phyloP scores from a whole-genome alignment of 495 filamentous ascomycete species.

The Hypoxylon crocopeplum region DNA sequence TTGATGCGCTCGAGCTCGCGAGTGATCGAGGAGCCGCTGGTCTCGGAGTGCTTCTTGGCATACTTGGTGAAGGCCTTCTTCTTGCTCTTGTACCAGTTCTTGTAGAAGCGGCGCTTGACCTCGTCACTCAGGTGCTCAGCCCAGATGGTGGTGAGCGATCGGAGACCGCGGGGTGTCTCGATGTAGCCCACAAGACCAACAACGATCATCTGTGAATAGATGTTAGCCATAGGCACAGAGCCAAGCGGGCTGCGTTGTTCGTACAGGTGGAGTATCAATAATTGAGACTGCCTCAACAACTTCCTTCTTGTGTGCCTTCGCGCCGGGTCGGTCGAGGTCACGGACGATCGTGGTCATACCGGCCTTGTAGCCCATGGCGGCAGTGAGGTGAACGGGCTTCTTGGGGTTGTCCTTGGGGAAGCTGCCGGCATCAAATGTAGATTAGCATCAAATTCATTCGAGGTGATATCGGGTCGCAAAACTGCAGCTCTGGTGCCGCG shows the following conservation, averaged over 20 bases:
- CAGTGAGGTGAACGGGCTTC: constrained; percentile 98
- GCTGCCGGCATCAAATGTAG: constrained; percentile 42
- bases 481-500: not conserved
- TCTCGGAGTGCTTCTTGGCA: constrained; percentile 99
- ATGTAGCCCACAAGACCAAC: constrained; percentile 99
- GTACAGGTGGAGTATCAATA: constrained; percentile 99
- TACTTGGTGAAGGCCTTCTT: constrained; percentile 99
- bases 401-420: constrained; percentile 99
- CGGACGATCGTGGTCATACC: constrained; percentile 99
- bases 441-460: constrained; percentile 19
- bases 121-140: constrained; percentile 98
- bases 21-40: constrained; percentile 83
- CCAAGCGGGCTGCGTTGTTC: constrained; percentile 72
- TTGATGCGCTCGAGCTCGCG: constrained; percentile 99
- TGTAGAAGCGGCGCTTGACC: constrained; percentile 99
- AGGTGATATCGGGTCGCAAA: not conserved
- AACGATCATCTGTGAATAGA: constrained; percentile 85
- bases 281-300: constrained; percentile 98
- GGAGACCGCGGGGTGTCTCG: constrained; percentile 99
- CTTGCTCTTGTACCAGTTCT: constrained; percentile 99
- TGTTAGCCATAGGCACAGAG: constrained; percentile 67
- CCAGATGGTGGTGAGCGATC: constrained; percentile 99
- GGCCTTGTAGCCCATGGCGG: constrained; percentile 99
- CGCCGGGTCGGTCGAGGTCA: constrained; percentile 98
- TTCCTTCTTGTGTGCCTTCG: constrained; percentile 99